Conservation (phyloP, 768 basidiomycete genomes). For the Termitomyces sp. region DNA sequence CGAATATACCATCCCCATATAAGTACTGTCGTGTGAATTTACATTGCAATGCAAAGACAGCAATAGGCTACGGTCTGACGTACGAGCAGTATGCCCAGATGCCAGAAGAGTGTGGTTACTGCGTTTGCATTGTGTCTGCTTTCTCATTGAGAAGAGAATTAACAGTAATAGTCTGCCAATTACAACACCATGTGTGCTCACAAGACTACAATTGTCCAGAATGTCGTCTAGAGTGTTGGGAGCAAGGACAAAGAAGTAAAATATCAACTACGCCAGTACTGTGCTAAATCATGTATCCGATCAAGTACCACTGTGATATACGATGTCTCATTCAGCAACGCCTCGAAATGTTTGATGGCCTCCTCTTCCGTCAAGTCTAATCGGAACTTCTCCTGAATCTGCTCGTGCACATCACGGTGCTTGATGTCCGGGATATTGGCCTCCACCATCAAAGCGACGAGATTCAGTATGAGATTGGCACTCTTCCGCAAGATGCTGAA, state of each 20-base stretch:
- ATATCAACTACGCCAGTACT: constrained; percentile 76
- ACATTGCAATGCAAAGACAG: too few species aligned
- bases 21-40: too few species aligned
- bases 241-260: background rate
- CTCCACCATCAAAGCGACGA: constrained; percentile 96
- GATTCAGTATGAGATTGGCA: constrained; percentile 93
- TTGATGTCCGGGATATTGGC: constrained; percentile 98
- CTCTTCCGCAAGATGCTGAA: constrained; percentile 96
- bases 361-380: constrained; percentile 94
- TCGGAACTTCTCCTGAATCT: constrained; percentile 96
- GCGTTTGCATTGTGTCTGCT: too few species aligned
- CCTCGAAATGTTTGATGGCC: constrained; percentile 96
- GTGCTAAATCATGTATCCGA: constrained; percentile 87
- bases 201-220: background rate
- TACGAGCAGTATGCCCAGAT: too few species aligned
- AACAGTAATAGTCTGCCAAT: too few species aligned
- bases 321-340: constrained; percentile 88
- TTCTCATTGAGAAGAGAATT: too few species aligned
- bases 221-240: too few species aligned
- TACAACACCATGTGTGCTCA: background rate
- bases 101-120: too few species aligned
- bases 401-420: constrained; percentile 79
- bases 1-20: too few species aligned
- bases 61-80: too few species aligned
- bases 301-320: constrained; percentile 93